These are phyloP conservation scores for Globisporangium orthogonon DNA, from an alignment of 352 stramenopile species.

Conservation along the genomic window DNA sequence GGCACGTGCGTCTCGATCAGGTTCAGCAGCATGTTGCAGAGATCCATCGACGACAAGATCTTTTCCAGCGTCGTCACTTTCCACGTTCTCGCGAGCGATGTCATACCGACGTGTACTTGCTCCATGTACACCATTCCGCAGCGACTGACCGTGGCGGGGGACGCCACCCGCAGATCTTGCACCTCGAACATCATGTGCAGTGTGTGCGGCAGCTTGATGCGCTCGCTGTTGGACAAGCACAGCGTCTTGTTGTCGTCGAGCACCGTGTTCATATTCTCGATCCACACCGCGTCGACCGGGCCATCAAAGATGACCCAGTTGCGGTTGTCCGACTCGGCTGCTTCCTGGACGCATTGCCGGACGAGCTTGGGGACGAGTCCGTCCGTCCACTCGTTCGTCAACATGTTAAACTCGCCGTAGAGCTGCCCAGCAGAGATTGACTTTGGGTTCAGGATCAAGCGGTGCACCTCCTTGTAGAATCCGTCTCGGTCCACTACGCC, in stretches of 20 bases:
- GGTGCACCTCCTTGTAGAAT: conserved; percentile 86
- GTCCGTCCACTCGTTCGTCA: conserved; percentile 95
- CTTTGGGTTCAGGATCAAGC: conserved; percentile 92
- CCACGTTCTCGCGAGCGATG: conserved; percentile 71
- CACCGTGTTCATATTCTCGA: conserved; percentile 91
- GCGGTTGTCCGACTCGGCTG: conserved; percentile 68
- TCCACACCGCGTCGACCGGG: conserved; percentile 90
- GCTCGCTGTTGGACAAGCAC: conserved; percentile 82
- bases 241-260: conserved; percentile 88
- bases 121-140: conserved; percentile 93
- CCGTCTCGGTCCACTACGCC: conserved; percentile 78
- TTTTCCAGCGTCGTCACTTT: conserved; percentile 64
- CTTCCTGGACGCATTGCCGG: conserved; percentile 78
- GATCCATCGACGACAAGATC: conserved; percentile 50
- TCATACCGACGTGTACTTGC: conserved; percentile 79
- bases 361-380: conserved; percentile 91
- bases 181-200: conserved; percentile 94
- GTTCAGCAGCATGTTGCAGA: conserved; percentile 59
- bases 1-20: conserved; percentile 84
- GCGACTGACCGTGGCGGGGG: conserved; percentile 83
- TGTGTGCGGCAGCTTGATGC: conserved; percentile 81
- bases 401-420: conserved; percentile 92
- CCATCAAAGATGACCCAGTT: conserved; percentile 92
- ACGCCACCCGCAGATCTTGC: conserved; percentile 85
- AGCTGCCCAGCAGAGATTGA: conserved; percentile 94